phyloP scores from a whole-genome alignment of 805 yeast genomes.

The Pichia gijzeniarum region DNA sequence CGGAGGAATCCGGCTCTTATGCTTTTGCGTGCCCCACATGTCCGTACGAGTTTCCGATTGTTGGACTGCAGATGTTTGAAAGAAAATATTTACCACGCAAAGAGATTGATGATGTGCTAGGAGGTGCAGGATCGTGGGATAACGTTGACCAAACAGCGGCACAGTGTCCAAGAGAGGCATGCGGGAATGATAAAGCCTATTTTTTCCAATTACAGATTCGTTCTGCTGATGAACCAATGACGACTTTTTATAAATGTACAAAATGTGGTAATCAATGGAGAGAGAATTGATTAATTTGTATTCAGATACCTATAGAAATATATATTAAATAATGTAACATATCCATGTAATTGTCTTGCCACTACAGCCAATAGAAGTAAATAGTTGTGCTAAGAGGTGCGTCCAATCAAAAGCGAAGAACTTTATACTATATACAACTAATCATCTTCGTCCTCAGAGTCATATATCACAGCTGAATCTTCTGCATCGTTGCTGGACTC shows the following conservation, averaged over 20 bases:
- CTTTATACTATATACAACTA: not conserved
- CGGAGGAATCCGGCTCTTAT: slow-evolving; percentile 45
- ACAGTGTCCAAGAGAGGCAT: slow-evolving; percentile 82
- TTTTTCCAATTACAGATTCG: slow-evolving; percentile 95
- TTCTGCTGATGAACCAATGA: slow-evolving; percentile 99
- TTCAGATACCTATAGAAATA: too few species aligned
- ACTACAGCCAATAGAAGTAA: too few species aligned
- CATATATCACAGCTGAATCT: slow-evolving; percentile 14
- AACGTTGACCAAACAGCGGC: slow-evolving; percentile 94
- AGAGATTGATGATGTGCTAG: slow-evolving; percentile 92
- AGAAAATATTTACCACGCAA: slow-evolving; percentile 78
- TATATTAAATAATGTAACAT: too few species aligned
- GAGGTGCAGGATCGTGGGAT: slow-evolving; percentile 98
- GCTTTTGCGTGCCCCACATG: slow-evolving; percentile 87
- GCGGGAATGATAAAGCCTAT: slow-evolving; percentile 89
- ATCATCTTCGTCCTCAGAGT: slow-evolving; percentile 18
- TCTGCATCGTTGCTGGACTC: slow-evolving; percentile 8
- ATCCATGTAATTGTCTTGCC: too few species aligned
- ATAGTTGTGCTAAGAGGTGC: too few species aligned
- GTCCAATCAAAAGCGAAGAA: too few species aligned
- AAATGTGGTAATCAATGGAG: slow-evolving; percentile 95
- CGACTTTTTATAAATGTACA: slow-evolving; percentile 93
- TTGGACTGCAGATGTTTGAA: slow-evolving; percentile 78
- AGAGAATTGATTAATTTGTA: slow-evolving; percentile 52
- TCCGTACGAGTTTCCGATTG: slow-evolving; percentile 89